Evolutionary conservation across 768 basidiomycete species (phyloP), one percentile per base, ranked within the genome.

Genomic region (Phylloporus scabripes): DNA sequence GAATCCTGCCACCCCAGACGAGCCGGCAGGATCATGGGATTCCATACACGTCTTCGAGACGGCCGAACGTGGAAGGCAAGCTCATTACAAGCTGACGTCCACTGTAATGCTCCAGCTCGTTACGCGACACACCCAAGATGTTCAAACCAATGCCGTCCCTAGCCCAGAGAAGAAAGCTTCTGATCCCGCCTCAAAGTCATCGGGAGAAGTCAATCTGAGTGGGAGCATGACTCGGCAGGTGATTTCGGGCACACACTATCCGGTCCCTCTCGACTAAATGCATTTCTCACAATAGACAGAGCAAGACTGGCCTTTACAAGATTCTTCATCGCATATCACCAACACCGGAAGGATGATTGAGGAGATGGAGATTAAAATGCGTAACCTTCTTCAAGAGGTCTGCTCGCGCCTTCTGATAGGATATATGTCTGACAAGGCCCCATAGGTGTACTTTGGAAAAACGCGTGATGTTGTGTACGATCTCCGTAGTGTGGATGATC

Each of bases 361-460:
- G 68, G 96, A 98, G 55, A 94, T 95, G 91, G 96, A 99, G 70
- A 92, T 94, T 66, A 98, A 98, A 74, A 93, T 98, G 92, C 80
- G 96, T 33, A 96, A 96, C 68, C 72, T 92, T 48, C 74, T 99
- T 42, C 88, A 92, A 68, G 91, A 93, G 74, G 90, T 82, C 51
- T 40, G 72, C 34, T 21, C 49, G 26, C 44, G 48, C 52, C 21
- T 17, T 31, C 40, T 43, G 6, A 42, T 34, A 17, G 34, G 44
- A 43, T 18, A 3, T 3, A 44, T n/a, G 15, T 4, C 46, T 67
- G 18, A 67, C 39, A 4, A 0, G 20, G 36, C n/a, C 26, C 45
- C 11, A 39, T 54, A 87, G 85, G 87, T 95, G 12, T 95, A 94
- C 69, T 94, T 94, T 71, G 92, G 92, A 33, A 96, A 98, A 73